These are phyloP conservation scores for Rosa persica DNA, from an alignment of 306 rosid species.

Conservation along the genomic window DNA sequence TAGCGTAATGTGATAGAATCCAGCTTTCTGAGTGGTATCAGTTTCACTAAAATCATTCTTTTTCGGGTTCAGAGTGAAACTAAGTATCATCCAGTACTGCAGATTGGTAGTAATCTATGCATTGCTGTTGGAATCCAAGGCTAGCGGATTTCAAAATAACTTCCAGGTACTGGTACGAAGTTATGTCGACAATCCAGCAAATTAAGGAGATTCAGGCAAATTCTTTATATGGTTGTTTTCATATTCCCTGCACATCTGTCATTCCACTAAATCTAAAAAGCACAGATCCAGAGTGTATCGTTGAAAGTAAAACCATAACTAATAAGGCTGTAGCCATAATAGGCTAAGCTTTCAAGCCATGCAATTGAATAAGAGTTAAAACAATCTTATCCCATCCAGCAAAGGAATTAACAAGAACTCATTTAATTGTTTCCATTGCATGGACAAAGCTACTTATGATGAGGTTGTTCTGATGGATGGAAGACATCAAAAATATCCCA, in stretches of 20 bases:
- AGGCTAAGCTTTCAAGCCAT: neutral
- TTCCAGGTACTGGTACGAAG: neutral
- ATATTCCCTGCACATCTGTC: constrained; percentile 3
- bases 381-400: neutral
- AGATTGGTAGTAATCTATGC: neutral
- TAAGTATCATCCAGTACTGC: neutral
- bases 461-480: neutral
- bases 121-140: constrained; percentile 6
- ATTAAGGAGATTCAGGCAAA: constrained; percentile 1
- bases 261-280: constrained; percentile 1
- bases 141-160: neutral
- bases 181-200: neutral
- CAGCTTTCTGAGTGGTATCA: neutral
- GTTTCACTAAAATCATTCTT: neutral
- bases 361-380: neutral
- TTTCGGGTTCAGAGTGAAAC: neutral
- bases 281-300: neutral
- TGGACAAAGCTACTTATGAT: neutral
- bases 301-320: neutral
- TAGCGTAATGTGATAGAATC: neutral
- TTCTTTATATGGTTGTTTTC: neutral
- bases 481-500: constrained; percentile 5
- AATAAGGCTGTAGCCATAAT: neutral
- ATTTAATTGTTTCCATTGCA: neutral
- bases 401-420: neutral